phyloP scores from a whole-genome alignment of 306 rosid species.

The Pyrus betulifolia region DNA sequence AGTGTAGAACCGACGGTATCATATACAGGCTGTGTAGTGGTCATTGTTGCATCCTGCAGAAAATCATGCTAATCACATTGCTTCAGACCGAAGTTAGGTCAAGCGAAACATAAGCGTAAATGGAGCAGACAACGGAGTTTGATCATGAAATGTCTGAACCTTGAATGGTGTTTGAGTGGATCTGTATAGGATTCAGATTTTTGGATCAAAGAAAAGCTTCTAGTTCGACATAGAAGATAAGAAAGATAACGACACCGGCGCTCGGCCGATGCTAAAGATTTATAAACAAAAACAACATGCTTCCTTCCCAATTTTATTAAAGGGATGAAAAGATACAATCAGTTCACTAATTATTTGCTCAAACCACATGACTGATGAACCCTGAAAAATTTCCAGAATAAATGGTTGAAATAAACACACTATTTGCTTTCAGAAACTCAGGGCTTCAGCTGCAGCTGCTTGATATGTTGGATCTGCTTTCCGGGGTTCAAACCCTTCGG shows the following conservation, averaged over 20 bases:
- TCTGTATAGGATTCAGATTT: neutral
- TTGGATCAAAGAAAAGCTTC: neutral
- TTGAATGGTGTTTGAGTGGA: neutral
- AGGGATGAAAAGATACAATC: constrained; percentile 16
- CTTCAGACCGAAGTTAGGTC: neutral
- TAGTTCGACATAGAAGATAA: neutral
- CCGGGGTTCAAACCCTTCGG: constrained; percentile 99
- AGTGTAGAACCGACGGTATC: too few relatives aligned
- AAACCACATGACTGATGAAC: constrained; percentile 11
- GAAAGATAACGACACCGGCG: neutral
- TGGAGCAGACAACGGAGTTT: neutral
- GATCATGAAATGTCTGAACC: neutral
- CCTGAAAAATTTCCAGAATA: constrained; percentile 25
- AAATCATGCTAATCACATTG: neutral
- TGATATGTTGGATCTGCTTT: constrained; percentile 78
- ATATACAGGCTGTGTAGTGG: constrained; percentile 53
- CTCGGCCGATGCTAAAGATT: neutral
- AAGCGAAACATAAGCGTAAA: neutral
- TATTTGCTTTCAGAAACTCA: constrained; percentile 18
- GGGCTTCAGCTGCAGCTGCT: constrained; percentile 45
- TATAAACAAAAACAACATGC: constrained; percentile 14
- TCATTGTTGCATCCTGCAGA: constrained; percentile 85
- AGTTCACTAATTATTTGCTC: constrained; percentile 38
- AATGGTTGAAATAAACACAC: constrained; percentile 18
- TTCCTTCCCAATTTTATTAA: constrained; percentile 28